Evolutionary conservation across 2,329 filamentous ascomycete genomes (phyloP).

Genomic region (Chaetomiaceae sp.): DNA sequence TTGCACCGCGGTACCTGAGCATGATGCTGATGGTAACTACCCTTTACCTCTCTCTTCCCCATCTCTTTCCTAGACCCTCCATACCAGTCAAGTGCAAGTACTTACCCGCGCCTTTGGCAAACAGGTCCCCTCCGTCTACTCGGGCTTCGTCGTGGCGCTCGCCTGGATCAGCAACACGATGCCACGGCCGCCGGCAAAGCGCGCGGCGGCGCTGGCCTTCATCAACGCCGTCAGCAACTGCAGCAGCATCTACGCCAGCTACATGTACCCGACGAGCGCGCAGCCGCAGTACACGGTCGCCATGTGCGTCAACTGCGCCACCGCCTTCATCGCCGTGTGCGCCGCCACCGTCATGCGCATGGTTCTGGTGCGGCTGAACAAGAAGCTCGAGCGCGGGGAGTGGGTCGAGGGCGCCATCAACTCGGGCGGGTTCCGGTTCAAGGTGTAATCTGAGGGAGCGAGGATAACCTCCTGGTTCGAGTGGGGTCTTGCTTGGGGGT

Average conservation of each 20-base stretch:
- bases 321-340: conserved; percentile 56
- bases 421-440: conserved; percentile 58
- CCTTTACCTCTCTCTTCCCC: neutral
- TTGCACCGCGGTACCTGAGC: conserved; percentile 58
- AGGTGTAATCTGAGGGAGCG: conserved; percentile 36
- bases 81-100: no score
- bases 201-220: conserved; percentile 61
- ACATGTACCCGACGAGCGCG: conserved; percentile 55
- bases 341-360: conserved; percentile 57
- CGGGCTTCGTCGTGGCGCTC: conserved; percentile 60
- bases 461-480: no score
- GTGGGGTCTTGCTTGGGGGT: no score
- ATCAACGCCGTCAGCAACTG: conserved; percentile 70
- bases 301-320: conserved; percentile 63
- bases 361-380: conserved; percentile 60
- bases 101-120: no score
- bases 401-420: conserved; percentile 51
- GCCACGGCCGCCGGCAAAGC: conserved; percentile 68
- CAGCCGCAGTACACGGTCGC: conserved; percentile 46
- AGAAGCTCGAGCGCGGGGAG: conserved; percentile 61
- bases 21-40: conserved; percentile 62
- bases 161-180: conserved; percentile 73
- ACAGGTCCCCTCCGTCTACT: conserved; percentile 54
- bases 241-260: conserved; percentile 62
- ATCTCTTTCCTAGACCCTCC: neutral